Base-by-base conservation (phyloP, 2,329 filamentous ascomycete species). In the Podosphaera xanthii region DNA sequence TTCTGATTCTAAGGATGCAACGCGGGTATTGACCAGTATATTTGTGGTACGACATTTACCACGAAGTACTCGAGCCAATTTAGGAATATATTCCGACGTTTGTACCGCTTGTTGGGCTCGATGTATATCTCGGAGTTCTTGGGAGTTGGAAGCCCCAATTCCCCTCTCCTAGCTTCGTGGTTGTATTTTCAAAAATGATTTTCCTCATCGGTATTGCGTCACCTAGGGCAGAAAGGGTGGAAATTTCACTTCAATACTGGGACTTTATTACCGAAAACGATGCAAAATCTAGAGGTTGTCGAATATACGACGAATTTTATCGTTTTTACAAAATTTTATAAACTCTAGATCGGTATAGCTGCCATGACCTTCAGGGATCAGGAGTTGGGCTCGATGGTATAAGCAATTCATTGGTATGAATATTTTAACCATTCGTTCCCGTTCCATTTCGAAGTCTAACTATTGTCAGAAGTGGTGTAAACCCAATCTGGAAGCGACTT, bases 231-330 rank as follows among this genome's bases (percentile, higher is more conserved):
- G 46, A 49, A 49, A 49, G 6, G n/a, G 46, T 22, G 46, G 49
- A 52, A 7, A 52, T 52, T 52, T 31, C n/a, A 52, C 49, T 10
- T 30, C 49, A 30, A 56, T 56, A 38, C 4, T 38, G 22, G 9
- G 9, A 38, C 31, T 56, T 56, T 40, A 56, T 42, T 8, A 42
- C 34, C 10, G 34, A 40, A 31, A 56, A 56, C 38, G 38, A 9
- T 40, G 34, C 53, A 31, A 56, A 56, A 56, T 40, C 53, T 38
- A 57, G 55, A 57, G 38, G 55, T 48, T 44, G 55, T 9, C 42
- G 38, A 14, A 57, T 46, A 57, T 57, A 36, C n/a, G 38, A 44
- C 34, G 38, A 44, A 40, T 40, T 40, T 40, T 40, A 40, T 40
- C 36, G 5, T 40, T 40, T 10, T 40, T 40, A 40, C 36, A 40